phyloP scores from a whole-genome alignment of 2,329 filamentous ascomycete species.

The Dendryphion nanum region DNA sequence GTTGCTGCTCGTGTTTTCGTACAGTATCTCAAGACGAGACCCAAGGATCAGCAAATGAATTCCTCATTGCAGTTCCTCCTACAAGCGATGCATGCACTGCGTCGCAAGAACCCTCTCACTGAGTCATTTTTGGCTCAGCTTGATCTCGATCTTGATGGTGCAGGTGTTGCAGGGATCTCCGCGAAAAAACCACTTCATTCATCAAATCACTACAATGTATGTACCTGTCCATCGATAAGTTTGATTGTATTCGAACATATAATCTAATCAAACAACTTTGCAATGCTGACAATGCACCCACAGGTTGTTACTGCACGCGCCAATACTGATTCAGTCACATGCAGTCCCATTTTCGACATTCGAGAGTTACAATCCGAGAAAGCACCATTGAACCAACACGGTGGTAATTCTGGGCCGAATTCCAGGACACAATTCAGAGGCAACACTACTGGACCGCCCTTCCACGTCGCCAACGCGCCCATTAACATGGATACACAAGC shows the following conservation, averaged over 20 bases:
- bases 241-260: too few relatives aligned
- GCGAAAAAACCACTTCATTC: too few relatives aligned
- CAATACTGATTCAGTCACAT: constrained; percentile 27
- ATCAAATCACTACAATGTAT: too few relatives aligned
- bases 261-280: too few relatives aligned
- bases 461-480: constrained; percentile 18
- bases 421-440: constrained; percentile 7
- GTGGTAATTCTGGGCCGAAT: constrained; percentile 10
- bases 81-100: constrained; percentile 85
- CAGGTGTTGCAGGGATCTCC: constrained; percentile 48
- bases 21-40: constrained; percentile 92
- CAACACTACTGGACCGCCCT: constrained; percentile 19
- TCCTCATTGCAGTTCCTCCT: constrained; percentile 89
- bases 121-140: constrained; percentile 94
- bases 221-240: too few relatives aligned
- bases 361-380: constrained; percentile 29
- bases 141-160: constrained; percentile 82
- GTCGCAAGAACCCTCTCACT: constrained; percentile 83
- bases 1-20: constrained; percentile 95
- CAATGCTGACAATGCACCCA: too few relatives aligned
- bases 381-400: constrained; percentile 28
- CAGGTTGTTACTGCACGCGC: too few relatives aligned
- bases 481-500: constrained; percentile 24
- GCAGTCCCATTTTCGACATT: constrained; percentile 34
- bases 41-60: constrained; percentile 74